Percentiles rank a stretch among this genome's conserved stretches.
phyloP scores from a whole-genome alignment of 1,284 basidiomycete genomes.

The Flammula alnicola region DNA sequence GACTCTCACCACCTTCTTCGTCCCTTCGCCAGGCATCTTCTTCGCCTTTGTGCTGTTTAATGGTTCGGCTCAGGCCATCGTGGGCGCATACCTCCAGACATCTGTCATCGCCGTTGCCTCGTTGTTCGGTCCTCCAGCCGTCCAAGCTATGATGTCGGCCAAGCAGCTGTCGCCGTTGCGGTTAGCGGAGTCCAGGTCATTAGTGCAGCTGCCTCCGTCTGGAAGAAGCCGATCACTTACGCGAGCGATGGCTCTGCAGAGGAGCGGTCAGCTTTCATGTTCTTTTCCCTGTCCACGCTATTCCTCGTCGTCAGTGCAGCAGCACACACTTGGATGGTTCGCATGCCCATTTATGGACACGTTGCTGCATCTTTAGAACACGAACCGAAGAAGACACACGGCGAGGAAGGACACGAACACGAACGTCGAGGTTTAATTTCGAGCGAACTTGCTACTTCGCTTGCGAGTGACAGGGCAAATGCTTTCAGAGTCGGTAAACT shows the following conservation, averaged over 20 bases:
- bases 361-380: slow-evolving; percentile 50
- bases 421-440: slow-evolving; percentile 43
- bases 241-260: slow-evolving; percentile 52
- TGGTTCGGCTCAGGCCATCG: slow-evolving; percentile 56
- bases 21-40: slow-evolving; percentile 57
- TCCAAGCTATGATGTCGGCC: slow-evolving; percentile 79
- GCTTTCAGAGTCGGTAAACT: slow-evolving; percentile 61
- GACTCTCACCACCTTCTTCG: slow-evolving; percentile 63
- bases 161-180: slow-evolving; percentile 76
- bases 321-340: slow-evolving; percentile 61
- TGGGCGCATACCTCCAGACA: slow-evolving; percentile 71
- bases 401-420: slow-evolving; percentile 29
- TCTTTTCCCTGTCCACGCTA: slow-evolving; percentile 71
- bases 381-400: slow-evolving; percentile 24
- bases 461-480: slow-evolving; percentile 39
- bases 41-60: slow-evolving; percentile 67
- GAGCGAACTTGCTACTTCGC: slow-evolving; percentile 26
- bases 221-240: slow-evolving; percentile 41
- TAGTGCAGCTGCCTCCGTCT: slow-evolving; percentile 61
- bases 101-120: slow-evolving; percentile 74
- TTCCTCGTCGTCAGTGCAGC: slow-evolving; percentile 60
- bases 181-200: slow-evolving; percentile 75
- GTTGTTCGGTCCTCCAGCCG: slow-evolving; percentile 67
- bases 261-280: slow-evolving; percentile 67
- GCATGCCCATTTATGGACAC: slow-evolving; percentile 59